Evolutionary conservation across 2,329 filamentous ascomycete species (phyloP), one percentile per base, ranked within the genome.

Genomic region (Penicillium verrucosum): DNA sequence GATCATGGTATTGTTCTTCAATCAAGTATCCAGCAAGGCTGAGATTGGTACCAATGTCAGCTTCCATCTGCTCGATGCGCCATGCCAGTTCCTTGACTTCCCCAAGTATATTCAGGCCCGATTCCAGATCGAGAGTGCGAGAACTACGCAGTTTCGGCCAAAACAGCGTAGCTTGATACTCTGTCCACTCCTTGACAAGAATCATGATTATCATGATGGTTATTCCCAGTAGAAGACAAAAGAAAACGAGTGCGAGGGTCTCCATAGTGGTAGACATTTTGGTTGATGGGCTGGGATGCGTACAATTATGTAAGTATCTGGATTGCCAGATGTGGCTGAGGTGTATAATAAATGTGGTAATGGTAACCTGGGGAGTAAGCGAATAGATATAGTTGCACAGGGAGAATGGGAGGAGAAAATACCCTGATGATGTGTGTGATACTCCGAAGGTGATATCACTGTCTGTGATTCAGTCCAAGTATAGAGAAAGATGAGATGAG

Each of bases 111-210:
- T 9, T 38, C 9, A 40, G 11, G 41, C 48, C 41, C 41, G 42
- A 51, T 14, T 56, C 54, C 34, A 56, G 48, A 40, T 56, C 54
- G 25, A 41, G 41, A 41, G 54, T 21, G 41, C 36, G 40, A 46
- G 48, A 25, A 12, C 41, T 45, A 41, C 41, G 40, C 48, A 41
- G 48, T 44, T 52, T 40, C 54, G 54, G 54, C 54, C 54, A 56
- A 21, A 56, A 40, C 14, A 46, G 54, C 27, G n/a, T 29, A 46
- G 48, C 41, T 40, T 34, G 16, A 18, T 46, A 51, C 48, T 56
- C 48, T 8, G 48, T 46, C 54, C 54, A 56, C 54, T 56, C 47
- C 29, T 56, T 52, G 21, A 46, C 54, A 41, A 56, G 41, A 34
- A 56, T 41, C 40, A 52, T 52, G 27, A 46, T 38, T n/a, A 46